Evolutionary conservation across 257 asterid genomes (phyloP), one percentile per base, ranked within the genome.

Genomic region (Solanum stenotomum): DNA sequence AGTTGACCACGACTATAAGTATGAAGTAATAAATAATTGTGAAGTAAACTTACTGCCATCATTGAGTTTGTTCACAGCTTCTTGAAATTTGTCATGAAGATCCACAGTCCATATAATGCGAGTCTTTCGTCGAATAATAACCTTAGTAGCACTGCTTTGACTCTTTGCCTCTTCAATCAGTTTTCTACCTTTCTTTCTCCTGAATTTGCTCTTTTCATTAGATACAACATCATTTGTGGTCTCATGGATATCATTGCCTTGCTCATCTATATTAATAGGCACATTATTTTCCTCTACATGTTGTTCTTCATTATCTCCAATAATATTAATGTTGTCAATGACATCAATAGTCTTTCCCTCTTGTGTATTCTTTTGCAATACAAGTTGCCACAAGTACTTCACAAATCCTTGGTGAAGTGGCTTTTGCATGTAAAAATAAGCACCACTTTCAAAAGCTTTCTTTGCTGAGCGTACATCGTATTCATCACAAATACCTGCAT

Each of bases 11-110:
- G 3, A 38, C 42, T 65, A 65, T 25, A 65, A 25, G 2, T 22
- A 59, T 22, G 2, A 59, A 59, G 25, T 59, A n/a, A 59, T 20
- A 59, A 10, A 7, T 59, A 59, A 22, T 61, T 70, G 23, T 71
- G 40, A 71, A 71, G 40, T 71, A 8, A 71, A 35, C 91, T 7
- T 89, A 90, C 92, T 87, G 81, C 92, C 91, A 68, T 90, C 92
- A 38, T 91, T 90, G 34, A 87, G 92, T 37, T 89, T 46, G 8
- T 23, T 4, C 3, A 79, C 88, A 40, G 70, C 90, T 14, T 68
- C n/a, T 75, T 79, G 59, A 46, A 90, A 89, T 44, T 85, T 90
- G 0, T 29, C 40, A 61, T 89, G 92, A n/a, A 90, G 87, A 7
- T 87, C 88, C 6, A 1, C 2, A 3, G 86, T 89, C 89, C 91